These are phyloP conservation scores for Zygoascus hellenicus DNA, from an alignment of 1,139 yeast species.

Conservation along the genomic window DNA sequence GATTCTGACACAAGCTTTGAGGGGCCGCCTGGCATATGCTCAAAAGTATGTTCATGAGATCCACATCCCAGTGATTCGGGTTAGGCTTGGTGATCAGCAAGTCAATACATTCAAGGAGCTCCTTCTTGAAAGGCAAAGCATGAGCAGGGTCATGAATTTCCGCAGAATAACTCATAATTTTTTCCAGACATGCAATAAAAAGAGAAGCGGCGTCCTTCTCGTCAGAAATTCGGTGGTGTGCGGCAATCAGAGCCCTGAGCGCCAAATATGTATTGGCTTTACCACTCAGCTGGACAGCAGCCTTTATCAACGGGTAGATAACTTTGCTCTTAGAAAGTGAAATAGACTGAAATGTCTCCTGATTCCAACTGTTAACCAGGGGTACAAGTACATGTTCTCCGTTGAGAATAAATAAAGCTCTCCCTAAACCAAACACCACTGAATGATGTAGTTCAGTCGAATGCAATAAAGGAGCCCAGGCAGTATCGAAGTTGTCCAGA, in stretches of 20 bases:
- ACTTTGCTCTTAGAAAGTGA: background rate
- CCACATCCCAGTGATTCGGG: background rate
- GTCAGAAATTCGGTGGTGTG: background rate
- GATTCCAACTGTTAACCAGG: conserved; percentile 12
- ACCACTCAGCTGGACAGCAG: conserved; percentile 3
- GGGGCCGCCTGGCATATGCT: conserved; percentile 4
- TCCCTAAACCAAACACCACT: conserved; percentile 17
- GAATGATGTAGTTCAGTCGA: conserved; percentile 14
- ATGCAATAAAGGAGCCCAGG: conserved; percentile 21
- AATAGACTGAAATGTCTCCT: conserved; percentile 9
- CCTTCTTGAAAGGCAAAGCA: conserved; percentile 1
- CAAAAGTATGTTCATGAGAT: conserved; percentile 1
- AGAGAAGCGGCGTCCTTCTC: background rate
- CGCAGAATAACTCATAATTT: background rate
- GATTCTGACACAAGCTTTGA: background rate
- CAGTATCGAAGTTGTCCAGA: conserved; percentile 20
- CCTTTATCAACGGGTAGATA: conserved; percentile 12
- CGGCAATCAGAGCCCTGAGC: background rate
- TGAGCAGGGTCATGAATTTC: background rate
- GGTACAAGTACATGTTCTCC: conserved; percentile 13
- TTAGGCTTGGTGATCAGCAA: background rate
- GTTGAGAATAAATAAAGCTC: conserved; percentile 19
- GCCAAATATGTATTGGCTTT: background rate
- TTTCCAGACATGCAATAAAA: conserved; percentile 1
- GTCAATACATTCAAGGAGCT: background rate